A percentile compares a stretch with the other conserved stretches of the same genome.
Conservation (phyloP, 2,329 filamentous ascomycete species). For the Beauveria caledonica region DNA sequence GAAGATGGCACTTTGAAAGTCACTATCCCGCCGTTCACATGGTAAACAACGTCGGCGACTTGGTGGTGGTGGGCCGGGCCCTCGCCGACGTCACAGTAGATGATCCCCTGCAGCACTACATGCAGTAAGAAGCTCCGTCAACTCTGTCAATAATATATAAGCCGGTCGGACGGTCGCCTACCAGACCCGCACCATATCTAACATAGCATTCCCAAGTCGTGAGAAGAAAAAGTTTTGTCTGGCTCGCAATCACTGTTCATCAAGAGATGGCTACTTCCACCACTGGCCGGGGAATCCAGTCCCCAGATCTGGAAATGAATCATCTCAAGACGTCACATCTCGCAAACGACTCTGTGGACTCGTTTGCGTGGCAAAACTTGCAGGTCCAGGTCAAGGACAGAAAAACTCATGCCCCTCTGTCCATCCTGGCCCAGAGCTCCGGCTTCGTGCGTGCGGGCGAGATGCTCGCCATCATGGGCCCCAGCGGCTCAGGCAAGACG, state of each 20-base stretch:
- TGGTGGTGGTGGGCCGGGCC: neutral
- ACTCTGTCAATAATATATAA: neutral
- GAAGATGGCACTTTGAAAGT: too few species aligned
- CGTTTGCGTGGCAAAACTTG: constrained; percentile 56
- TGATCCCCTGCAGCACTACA: neutral
- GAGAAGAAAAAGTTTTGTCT: neutral
- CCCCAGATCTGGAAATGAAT: constrained; percentile 10
- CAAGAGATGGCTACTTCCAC: neutral
- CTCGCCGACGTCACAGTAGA: neutral
- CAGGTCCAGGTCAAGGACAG: constrained; percentile 64
- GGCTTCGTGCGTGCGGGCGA: constrained; percentile 43
- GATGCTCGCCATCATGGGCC: constrained; percentile 74
- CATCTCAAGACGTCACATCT: constrained; percentile 34
- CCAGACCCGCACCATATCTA: neutral
- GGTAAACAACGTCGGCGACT: neutral
- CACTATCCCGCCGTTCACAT: neutral
- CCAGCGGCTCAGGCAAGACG: constrained; percentile 67
- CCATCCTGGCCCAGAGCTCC: constrained; percentile 13
- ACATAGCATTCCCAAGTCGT: neutral
- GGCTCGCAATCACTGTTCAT: neutral
- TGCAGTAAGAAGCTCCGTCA: neutral
- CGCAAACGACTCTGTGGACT: constrained; percentile 53
- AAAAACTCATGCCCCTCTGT: constrained; percentile 20
- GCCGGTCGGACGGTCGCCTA: neutral
- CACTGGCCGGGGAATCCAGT: neutral